Conservation (phyloP, 805 yeast genomes). For the Limtongia smithiae region DNA sequence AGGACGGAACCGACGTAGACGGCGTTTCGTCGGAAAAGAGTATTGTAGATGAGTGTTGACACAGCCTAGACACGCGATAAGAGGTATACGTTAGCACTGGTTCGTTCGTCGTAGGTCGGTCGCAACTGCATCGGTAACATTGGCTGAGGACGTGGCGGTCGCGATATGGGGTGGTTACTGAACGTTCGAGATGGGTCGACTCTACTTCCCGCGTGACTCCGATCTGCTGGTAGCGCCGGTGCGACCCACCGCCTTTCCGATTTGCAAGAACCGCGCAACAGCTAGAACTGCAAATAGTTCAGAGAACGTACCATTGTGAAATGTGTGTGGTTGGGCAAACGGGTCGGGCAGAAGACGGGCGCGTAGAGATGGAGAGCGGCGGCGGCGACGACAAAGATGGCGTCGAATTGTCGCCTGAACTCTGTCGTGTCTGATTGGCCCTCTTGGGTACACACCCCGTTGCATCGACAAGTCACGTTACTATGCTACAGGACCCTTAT, state of each 20-base stretch:
- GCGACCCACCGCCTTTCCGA: constrained; percentile 5
- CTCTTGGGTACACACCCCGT: no score
- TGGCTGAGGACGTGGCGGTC: not conserved
- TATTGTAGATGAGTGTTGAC: constrained; percentile 50
- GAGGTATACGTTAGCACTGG: not conserved
- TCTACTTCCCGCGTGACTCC: not conserved
- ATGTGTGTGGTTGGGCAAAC: no score
- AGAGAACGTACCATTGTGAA: not conserved
- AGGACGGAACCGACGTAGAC: constrained; percentile 71
- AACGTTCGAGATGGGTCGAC: not conserved
- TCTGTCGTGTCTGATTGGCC: no score
- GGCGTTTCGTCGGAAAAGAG: constrained; percentile 76
- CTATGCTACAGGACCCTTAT: no score
- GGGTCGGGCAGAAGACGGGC: not conserved
- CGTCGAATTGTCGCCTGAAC: no score
- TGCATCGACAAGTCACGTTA: no score
- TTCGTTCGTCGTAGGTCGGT: not conserved
- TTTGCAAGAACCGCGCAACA: not conserved
- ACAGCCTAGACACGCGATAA: constrained; percentile 12
- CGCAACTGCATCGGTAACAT: not conserved
- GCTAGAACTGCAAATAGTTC: constrained; percentile 1
- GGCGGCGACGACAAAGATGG: no score
- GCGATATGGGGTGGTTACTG: constrained; percentile 2
- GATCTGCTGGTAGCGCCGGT: not conserved
- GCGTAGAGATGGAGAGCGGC: not conserved